Conservation (phyloP, 2,329 filamentous ascomycete species). For the Drechslera avenae region DNA sequence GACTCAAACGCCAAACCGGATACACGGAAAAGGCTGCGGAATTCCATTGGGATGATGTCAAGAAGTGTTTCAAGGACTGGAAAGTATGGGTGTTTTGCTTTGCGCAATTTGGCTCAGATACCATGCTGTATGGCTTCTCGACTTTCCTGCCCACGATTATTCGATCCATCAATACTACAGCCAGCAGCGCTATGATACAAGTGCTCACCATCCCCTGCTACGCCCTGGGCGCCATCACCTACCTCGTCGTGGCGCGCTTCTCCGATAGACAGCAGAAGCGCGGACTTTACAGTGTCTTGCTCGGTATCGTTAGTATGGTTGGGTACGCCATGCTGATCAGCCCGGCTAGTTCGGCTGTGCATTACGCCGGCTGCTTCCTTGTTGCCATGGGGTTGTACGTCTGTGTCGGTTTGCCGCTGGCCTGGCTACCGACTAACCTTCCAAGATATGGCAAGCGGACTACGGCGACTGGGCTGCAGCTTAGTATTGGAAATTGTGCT, state of each 20-base stretch:
- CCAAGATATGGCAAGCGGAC: slow-evolving; percentile 79
- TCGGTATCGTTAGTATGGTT: slow-evolving; percentile 66
- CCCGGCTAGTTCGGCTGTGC: slow-evolving; percentile 63
- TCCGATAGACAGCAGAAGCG: slow-evolving; percentile 71
- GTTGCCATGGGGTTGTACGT: slow-evolving; percentile 75
- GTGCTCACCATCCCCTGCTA: slow-evolving; percentile 81
- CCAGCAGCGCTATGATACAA: slow-evolving; percentile 69
- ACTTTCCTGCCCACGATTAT: slow-evolving; percentile 83
- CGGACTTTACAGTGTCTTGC: slow-evolving; percentile 67
- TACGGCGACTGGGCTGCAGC: slow-evolving; percentile 71
- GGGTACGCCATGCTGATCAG: slow-evolving; percentile 73
- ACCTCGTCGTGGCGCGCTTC: slow-evolving; percentile 68
- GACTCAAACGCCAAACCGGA: slow-evolving; percentile 58
- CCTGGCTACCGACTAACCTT: slow-evolving; percentile 68
- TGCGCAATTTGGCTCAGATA: slow-evolving; percentile 74
- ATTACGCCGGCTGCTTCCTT: slow-evolving; percentile 79
- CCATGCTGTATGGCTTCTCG: slow-evolving; percentile 78
- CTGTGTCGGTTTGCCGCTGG: slow-evolving; percentile 59
- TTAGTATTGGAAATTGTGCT: slow-evolving; percentile 71
- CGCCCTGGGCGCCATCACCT: slow-evolving; percentile 70
- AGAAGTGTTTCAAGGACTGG: slow-evolving; percentile 73
- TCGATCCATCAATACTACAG: slow-evolving; percentile 65
- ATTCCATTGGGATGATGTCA: slow-evolving; percentile 67
- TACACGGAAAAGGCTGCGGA: slow-evolving; percentile 56
- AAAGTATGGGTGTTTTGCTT: slow-evolving; percentile 73